Base-by-base conservation (phyloP, 768 basidiomycete species). In the Chalciporus chontae region DNA sequence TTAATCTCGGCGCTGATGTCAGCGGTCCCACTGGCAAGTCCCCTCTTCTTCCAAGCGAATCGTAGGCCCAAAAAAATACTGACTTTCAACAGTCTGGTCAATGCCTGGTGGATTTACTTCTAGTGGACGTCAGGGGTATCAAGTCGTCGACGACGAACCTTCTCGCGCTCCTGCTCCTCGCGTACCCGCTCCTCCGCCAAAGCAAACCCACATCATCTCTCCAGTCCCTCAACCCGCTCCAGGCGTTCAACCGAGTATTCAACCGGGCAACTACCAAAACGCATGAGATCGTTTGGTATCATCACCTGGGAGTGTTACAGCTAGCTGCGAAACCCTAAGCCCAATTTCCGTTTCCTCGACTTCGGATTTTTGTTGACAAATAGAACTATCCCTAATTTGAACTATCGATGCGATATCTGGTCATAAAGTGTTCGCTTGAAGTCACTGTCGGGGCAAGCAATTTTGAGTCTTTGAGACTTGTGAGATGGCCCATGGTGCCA, bases 61-160 rank as follows among this genome's bases (percentile, higher is more conserved):
- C n/a, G 26, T 15, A 24, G 14, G 11, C 9, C 6, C 9, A n/a
- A n/a, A n/a, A n/a, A n/a, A n/a, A n/a, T n/a, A 1, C 27, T 49
- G 7, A 51, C n/a, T 40, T 29, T n/a, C 27, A 43, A 24, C 50
- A 87, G 85, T 87, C 14, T 87, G 85, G 85, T 78, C 84, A 17
- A 87, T 87, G 85, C 85, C 85, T 4, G 85, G 85, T 13, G 83
- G 83, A 1, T 83, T 85, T 56, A 81, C 82, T 0, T 78, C 80
- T 5, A 57, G 66, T 31, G 53, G 59, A 19, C 72, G 77, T 36
- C 79, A 79, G 45, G 81, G 83, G 7, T 85, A 85, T 61, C 83
- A 85, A 60, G 76, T 73, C 36, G 75, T 85, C 10, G 83, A 81
- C 32, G 79, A 83, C 55, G 64, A 69, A 34, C 59, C 66, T 1